Evolutionary conservation across 306 rosid genomes (phyloP).

Genomic region (Glycyrrhiza uralensis): DNA sequence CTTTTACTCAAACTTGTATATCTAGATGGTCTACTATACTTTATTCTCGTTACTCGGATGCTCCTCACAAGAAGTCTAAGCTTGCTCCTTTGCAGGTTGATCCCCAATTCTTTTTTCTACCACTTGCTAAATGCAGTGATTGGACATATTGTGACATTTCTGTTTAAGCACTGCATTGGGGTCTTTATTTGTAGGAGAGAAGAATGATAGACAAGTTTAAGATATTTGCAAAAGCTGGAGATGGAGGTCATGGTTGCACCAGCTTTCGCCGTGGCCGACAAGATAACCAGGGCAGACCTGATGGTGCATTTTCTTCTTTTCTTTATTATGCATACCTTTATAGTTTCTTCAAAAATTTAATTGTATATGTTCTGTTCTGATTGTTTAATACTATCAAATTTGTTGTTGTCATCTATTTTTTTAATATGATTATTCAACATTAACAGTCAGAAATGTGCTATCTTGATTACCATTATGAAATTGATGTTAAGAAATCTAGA

Average conservation of each 20-base stretch:
- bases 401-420: background rate
- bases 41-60: constrained; percentile 43
- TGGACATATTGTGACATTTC: background rate
- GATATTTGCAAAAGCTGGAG: constrained; percentile 80
- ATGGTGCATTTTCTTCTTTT: constrained; percentile 48
- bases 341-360: background rate
- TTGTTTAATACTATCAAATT: background rate
- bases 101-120: constrained; percentile 6
- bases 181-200: constrained; percentile 60
- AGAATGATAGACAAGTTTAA: constrained; percentile 76
- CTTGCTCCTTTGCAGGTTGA: constrained; percentile 88
- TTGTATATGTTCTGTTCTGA: background rate
- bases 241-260: constrained; percentile 86
- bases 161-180: constrained; percentile 11
- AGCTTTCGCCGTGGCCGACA: constrained; percentile 67
- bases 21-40: constrained; percentile 45
- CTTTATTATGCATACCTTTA: background rate
- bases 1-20: constrained; percentile 35
- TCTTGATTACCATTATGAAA: background rate
- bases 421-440: background rate
- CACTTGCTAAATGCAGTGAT: background rate
- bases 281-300: constrained; percentile 59
- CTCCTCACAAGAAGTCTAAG: constrained; percentile 57
- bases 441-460: background rate
- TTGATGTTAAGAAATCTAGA: constrained; percentile 17